Conservation (phyloP, 768 basidiomycete species). For the Amanita inopinata region DNA sequence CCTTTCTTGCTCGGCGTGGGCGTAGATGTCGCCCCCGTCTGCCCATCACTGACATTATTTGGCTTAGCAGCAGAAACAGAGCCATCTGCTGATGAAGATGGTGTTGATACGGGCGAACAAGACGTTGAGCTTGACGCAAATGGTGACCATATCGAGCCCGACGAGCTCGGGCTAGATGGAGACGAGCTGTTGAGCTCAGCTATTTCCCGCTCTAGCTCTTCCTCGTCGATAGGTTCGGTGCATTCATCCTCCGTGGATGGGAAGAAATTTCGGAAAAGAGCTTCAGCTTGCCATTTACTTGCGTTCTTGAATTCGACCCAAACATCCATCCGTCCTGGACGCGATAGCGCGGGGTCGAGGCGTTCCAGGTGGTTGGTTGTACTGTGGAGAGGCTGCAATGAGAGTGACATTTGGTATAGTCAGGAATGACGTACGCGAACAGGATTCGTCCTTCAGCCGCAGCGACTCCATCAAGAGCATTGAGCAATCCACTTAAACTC, state of each 20-base stretch:
- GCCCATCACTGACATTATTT: not conserved
- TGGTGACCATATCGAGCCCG: conserved; percentile 19
- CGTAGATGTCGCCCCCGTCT: not conserved
- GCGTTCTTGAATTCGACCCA: conserved; percentile 89
- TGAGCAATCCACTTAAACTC: conserved; percentile 71
- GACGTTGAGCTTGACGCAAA: conserved; percentile 18
- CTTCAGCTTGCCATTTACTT: conserved; percentile 77
- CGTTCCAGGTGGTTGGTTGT: conserved; percentile 90
- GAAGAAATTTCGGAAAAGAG: conserved; percentile 86
- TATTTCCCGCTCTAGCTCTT: conserved; percentile 15
- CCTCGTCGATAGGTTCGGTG: conserved; percentile 20
- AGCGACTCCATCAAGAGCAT: conserved; percentile 80
- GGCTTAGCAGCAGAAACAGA: not conserved
- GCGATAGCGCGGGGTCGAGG: conserved; percentile 83
- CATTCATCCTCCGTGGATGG: conserved; percentile 54
- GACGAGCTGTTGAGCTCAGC: not conserved
- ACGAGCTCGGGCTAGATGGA: conserved; percentile 6
- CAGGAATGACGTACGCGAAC: conserved; percentile 60
- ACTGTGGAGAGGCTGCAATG: conserved; percentile 24
- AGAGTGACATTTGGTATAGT: not conserved
- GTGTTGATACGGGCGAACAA: too few species aligned
- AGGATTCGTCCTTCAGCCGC: conserved; percentile 82
- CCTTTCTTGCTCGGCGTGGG: not conserved
- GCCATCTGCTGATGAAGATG: conserved; percentile 13
- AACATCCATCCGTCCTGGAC: conserved; percentile 89